phyloP scores from a whole-genome alignment of 768 basidiomycete genomes.

The Suillus americanus region DNA sequence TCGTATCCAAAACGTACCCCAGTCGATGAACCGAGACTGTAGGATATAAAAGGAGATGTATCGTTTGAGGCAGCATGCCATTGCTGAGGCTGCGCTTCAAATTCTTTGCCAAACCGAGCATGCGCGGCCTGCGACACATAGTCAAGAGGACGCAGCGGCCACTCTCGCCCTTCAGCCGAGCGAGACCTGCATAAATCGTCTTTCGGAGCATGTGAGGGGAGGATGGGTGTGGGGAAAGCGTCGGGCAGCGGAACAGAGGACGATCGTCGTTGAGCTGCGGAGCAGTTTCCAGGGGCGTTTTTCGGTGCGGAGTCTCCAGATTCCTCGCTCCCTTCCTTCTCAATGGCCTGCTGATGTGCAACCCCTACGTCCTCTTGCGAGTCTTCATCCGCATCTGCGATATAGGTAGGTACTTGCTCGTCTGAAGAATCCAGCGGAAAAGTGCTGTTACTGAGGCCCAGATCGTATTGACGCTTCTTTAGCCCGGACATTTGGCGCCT shows the following conservation, averaged over 20 bases:
- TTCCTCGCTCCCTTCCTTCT: slow-evolving; percentile 1
- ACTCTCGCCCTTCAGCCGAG: neutral
- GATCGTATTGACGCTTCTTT: slow-evolving; percentile 19
- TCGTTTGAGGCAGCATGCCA: slow-evolving; percentile 1
- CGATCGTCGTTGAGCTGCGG: slow-evolving; percentile 5
- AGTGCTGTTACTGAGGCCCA: slow-evolving; percentile 16
- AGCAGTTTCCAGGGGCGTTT: too few relatives aligned
- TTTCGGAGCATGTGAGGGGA: neutral
- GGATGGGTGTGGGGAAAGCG: neutral
- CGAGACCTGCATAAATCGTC: neutral
- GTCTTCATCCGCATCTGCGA: neutral
- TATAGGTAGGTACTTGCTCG: neutral
- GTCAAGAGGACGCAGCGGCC: slow-evolving; percentile 3
- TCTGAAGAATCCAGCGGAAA: neutral
- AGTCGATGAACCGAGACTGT: neutral
- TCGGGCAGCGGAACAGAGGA: slow-evolving; percentile 11
- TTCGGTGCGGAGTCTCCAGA: neutral
- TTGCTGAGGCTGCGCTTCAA: neutral
- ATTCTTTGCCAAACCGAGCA: slow-evolving; percentile 2
- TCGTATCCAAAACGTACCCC: neutral
- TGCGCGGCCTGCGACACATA: slow-evolving; percentile 12
- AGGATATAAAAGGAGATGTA: neutral
- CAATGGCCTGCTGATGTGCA: neutral
- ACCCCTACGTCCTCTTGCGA: neutral
- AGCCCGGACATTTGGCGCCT: slow-evolving; percentile 32